Percentiles rank a stretch among this genome's conserved stretches.
phyloP scores from a whole-genome alignment of 1,284 basidiomycete genomes.

The Melampsora larici-populina region DNA sequence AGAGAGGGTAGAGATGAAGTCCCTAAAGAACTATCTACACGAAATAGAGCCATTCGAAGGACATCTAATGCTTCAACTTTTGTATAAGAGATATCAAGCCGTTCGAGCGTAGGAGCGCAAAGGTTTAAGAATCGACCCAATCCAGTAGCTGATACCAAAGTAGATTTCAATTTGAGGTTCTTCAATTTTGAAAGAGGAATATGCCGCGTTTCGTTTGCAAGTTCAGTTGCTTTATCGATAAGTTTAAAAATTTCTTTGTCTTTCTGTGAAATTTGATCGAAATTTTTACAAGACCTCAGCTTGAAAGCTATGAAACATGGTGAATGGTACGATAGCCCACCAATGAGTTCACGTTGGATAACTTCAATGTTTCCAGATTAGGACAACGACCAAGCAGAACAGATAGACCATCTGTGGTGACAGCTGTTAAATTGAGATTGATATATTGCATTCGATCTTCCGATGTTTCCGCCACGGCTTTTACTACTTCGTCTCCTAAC shows the following conservation, averaged over 20 bases:
- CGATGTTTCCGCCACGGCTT: slow-evolving; percentile 45
- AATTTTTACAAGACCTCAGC: no score
- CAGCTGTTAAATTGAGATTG: slow-evolving; percentile 48
- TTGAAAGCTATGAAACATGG: no score
- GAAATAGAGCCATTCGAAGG: slow-evolving; percentile 45
- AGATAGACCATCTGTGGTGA: slow-evolving; percentile 46
- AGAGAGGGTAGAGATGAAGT: no score
- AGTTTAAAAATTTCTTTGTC: no score
- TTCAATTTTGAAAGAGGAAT: slow-evolving; percentile 45
- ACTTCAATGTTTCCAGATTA: slow-evolving; percentile 41
- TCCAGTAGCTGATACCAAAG: slow-evolving; percentile 46
- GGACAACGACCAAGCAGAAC: slow-evolving; percentile 46
- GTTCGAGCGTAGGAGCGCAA: slow-evolving; percentile 45
- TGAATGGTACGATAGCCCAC: no score
- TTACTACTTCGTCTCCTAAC: slow-evolving; percentile 47
- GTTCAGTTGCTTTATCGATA: no score
- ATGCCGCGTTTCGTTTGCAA: no score
- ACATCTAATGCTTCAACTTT: slow-evolving; percentile 47
- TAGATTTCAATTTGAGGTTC: slow-evolving; percentile 48
- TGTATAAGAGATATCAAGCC: slow-evolving; percentile 50
- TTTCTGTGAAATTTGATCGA: no score
- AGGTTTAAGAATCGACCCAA: slow-evolving; percentile 47
- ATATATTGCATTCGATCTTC: slow-evolving; percentile 41
- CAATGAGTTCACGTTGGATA: no score
- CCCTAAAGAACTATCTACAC: no score